Percentiles rank a stretch among this genome's conserved stretches.
These are phyloP conservation scores for Zasmidium cellare DNA, from an alignment of 2,329 filamentous ascomycete genomes.

Conservation along the genomic window DNA sequence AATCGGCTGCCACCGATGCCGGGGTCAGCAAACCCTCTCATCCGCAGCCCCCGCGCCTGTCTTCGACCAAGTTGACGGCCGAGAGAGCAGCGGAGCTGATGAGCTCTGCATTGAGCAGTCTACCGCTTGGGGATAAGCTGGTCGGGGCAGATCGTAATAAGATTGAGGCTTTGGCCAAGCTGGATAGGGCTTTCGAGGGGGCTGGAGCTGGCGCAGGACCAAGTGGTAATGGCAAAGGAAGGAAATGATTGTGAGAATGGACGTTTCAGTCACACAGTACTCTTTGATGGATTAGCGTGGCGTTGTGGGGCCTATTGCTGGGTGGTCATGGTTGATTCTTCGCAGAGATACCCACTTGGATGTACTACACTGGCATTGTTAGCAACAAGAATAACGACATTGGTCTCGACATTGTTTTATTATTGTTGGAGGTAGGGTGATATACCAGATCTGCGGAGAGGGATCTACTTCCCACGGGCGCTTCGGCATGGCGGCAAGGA, in stretches of 20 bases:
- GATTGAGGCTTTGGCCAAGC: conserved; percentile 45
- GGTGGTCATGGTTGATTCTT: not conserved
- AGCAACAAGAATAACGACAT: too few relatives aligned
- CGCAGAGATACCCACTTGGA: not conserved
- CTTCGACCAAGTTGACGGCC: conserved; percentile 34
- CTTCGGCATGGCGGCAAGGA: too few relatives aligned
- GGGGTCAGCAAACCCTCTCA: conserved; percentile 22
- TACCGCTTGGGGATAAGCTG: conserved; percentile 42
- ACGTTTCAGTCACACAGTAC: too few relatives aligned
- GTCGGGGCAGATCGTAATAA: conserved; percentile 41
- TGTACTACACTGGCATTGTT: too few relatives aligned
- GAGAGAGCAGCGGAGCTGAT: conserved; percentile 49
- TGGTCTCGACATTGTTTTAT: too few relatives aligned
- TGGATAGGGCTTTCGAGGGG: conserved; percentile 41
- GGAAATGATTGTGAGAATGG: too few relatives aligned
- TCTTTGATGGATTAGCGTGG: not conserved
- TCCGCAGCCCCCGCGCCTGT: conserved; percentile 14
- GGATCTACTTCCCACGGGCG: too few relatives aligned
- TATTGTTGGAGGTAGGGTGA: too few relatives aligned
- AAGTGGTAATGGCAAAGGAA: not conserved
- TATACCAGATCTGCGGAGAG: too few relatives aligned
- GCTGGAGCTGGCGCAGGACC: not conserved
- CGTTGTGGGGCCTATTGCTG: not conserved
- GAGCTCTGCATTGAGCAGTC: conserved; percentile 47
- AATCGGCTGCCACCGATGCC: conserved; percentile 5